These are phyloP conservation scores for Detonula confervacea DNA, from an alignment of 352 stramenopile genomes.

Conservation along the genomic window DNA sequence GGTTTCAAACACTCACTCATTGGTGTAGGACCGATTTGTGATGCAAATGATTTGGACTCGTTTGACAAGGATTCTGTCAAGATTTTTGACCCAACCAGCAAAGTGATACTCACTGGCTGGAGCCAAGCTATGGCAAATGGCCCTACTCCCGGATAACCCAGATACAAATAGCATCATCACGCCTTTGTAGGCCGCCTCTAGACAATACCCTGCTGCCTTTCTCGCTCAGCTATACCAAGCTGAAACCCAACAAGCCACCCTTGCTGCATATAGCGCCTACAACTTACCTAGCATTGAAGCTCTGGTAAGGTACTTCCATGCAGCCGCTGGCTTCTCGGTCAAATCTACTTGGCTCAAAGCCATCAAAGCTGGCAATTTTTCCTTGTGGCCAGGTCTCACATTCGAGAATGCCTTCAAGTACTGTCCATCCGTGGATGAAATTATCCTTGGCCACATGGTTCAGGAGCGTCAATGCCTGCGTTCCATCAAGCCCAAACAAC, in stretches of 20 bases:
- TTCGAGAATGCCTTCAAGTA: background rate
- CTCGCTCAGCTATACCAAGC: background rate
- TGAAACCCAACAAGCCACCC: background rate
- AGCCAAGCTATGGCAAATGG: background rate
- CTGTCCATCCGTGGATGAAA: conserved; percentile 7
- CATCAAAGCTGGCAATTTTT: conserved; percentile 2
- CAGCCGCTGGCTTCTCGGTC: conserved; percentile 4
- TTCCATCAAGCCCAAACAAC: background rate
- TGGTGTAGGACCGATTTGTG: background rate
- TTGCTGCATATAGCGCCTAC: background rate
- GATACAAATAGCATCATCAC: background rate
- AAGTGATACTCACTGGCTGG: background rate
- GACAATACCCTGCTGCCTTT: background rate
- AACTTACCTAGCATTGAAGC: background rate
- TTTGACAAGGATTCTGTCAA: background rate
- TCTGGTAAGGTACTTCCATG: background rate
- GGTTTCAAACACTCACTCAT: background rate
- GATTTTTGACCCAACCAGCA: background rate
- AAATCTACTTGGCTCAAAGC: background rate
- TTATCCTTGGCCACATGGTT: conserved; percentile 1
- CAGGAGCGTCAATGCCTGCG: background rate
- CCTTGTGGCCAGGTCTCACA: background rate
- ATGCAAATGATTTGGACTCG: too few species aligned
- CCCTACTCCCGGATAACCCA: background rate
- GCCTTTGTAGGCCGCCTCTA: conserved; percentile 8